Evolutionary conservation across 257 asterid genomes (phyloP).

Genomic region (Echium plantagineum): DNA sequence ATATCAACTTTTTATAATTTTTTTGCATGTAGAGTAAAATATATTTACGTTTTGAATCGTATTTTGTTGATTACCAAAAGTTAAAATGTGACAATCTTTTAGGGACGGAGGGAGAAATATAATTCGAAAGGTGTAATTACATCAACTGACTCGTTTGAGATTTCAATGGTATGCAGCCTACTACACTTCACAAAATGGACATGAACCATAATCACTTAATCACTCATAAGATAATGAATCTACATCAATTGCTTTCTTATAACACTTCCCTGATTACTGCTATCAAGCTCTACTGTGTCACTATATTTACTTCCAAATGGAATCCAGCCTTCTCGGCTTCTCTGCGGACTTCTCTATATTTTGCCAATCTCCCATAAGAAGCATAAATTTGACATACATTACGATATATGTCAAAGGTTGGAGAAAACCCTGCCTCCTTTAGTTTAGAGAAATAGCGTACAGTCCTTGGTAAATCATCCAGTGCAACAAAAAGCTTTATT

Average conservation of each 20-base stretch:
- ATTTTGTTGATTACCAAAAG: too few relatives aligned
- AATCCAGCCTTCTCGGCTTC: slow-evolving; percentile 83
- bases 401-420: slow-evolving; percentile 51
- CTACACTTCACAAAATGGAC: not conserved
- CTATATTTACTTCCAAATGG: slow-evolving; percentile 23
- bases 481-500: slow-evolving; percentile 63
- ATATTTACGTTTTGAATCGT: too few relatives aligned
- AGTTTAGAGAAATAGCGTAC: slow-evolving; percentile 54
- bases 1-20: too few relatives aligned
- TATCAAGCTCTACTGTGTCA: slow-evolving; percentile 11
- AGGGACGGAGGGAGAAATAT: too few relatives aligned
- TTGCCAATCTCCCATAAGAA: slow-evolving; percentile 59
- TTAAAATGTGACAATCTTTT: too few relatives aligned
- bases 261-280: not conserved
- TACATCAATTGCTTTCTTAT: not conserved
- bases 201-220: not conserved
- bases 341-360: slow-evolving; percentile 44
- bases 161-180: not conserved
- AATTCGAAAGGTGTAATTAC: not conserved
- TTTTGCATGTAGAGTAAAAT: too few relatives aligned
- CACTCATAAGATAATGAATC: not conserved
- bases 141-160: not conserved
- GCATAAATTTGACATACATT: slow-evolving; percentile 32
- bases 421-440: slow-evolving; percentile 62
- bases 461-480: slow-evolving; percentile 51